Conservation (phyloP, 2,329 filamentous ascomycete genomes). For the Nemania sp. region DNA sequence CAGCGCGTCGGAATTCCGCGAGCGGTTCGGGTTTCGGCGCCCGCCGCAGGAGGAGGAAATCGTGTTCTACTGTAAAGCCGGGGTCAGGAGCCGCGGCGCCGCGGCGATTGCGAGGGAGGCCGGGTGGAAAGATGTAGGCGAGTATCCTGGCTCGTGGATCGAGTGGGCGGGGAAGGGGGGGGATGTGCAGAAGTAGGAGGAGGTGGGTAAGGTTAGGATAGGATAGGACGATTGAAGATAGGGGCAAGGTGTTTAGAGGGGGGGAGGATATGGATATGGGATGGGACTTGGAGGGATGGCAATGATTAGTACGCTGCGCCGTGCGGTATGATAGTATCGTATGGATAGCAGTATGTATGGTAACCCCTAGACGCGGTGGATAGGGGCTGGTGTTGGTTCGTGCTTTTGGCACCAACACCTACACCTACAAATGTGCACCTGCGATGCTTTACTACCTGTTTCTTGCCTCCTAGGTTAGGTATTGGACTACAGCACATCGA, state of each 20-base stretch:
- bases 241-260: neutral
- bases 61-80: conserved; percentile 92
- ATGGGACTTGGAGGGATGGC: too few relatives aligned
- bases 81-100: conserved; percentile 78
- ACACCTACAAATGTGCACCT: too few relatives aligned
- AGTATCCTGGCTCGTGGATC: conserved; percentile 76
- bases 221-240: neutral
- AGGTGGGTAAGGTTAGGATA: neutral
- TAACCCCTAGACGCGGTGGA: too few relatives aligned
- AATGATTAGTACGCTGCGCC: too few relatives aligned
- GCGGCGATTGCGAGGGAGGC: conserved; percentile 75
- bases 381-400: too few relatives aligned
- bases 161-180: conserved; percentile 83
- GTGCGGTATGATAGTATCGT: neutral
- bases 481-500: too few relatives aligned
- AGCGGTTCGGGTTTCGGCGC: conserved; percentile 76
- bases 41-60: conserved; percentile 55
- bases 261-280: neutral
- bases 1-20: conserved; percentile 75
- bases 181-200: conserved; percentile 51
- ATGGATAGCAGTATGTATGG: too few relatives aligned
- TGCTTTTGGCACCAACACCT: too few relatives aligned
- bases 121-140: conserved; percentile 72
- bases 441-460: too few relatives aligned
- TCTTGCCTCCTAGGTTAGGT: too few relatives aligned